phyloP scores from a whole-genome alignment of 306 rosid genomes.

The Acacia confusa region DNA sequence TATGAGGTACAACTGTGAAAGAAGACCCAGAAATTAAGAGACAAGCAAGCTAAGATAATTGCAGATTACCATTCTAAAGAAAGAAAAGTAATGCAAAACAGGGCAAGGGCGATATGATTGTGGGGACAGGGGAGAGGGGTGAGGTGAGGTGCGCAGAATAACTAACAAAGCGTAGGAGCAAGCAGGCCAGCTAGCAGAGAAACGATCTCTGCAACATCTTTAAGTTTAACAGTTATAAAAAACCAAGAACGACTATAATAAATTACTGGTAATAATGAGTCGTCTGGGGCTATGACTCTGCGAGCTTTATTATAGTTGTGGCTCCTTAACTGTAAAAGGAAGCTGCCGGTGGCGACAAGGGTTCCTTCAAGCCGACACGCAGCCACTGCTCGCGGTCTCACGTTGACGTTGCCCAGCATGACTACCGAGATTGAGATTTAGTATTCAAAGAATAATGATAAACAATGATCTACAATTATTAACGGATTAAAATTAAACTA shows the following conservation, averaged over 20 bases:
- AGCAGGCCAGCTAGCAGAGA: not conserved
- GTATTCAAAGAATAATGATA: too few relatives aligned
- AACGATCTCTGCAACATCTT: not conserved
- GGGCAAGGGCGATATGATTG: not conserved
- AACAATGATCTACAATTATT: too few relatives aligned
- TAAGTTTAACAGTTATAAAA: not conserved
- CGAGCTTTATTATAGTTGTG: not conserved
- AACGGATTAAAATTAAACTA: too few relatives aligned
- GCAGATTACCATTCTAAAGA: not conserved
- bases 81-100: not conserved
- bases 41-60: not conserved
- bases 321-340: not conserved
- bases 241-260: not conserved
- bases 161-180: not conserved
- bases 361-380: not conserved
- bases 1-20: not conserved
- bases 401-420: not conserved
- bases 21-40: not conserved
- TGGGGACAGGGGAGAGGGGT: not conserved
- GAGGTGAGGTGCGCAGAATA: not conserved
- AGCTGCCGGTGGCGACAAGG: not conserved
- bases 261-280: not conserved
- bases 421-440: too few relatives aligned
- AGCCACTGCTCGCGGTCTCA: not conserved
- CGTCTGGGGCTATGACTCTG: not conserved